These are phyloP conservation scores for Colletotrichum sidae DNA, from an alignment of 2,329 filamentous ascomycete genomes.

Conservation along the genomic window DNA sequence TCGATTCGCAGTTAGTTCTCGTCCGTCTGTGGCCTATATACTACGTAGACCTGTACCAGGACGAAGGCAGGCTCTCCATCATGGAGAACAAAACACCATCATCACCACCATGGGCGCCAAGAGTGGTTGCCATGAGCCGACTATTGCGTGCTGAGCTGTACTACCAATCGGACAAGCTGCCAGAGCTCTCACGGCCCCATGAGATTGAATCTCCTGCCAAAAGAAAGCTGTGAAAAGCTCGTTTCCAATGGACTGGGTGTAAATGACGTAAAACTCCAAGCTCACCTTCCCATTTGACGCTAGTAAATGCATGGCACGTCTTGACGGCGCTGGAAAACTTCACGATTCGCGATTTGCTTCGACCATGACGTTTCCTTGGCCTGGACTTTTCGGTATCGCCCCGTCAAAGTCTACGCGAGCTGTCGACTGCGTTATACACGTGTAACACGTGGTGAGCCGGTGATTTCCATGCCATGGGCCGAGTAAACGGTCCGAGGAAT, in stretches of 20 bases:
- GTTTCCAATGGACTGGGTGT: background rate
- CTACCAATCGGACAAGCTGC: background rate
- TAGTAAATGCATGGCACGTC: constrained; percentile 30
- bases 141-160: constrained; percentile 18
- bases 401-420: background rate
- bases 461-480: background rate
- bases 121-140: background rate
- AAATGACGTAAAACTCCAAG: constrained; percentile 17
- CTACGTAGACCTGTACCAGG: background rate
- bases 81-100: background rate
- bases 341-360: constrained; percentile 9
- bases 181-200: too few relatives aligned
- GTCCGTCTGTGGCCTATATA: background rate
- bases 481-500: too few relatives aligned
- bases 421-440: background rate
- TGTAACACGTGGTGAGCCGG: background rate
- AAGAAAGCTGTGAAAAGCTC: background rate
- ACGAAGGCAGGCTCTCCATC: background rate
- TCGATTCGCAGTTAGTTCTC: too few relatives aligned
- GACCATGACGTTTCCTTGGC: constrained; percentile 11
- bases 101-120: constrained; percentile 10
- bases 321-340: background rate
- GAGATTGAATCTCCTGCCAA: too few relatives aligned
- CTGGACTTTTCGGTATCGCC: background rate
- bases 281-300: constrained; percentile 27